phyloP scores from a whole-genome alignment of 2,329 filamentous ascomycete genomes.

The Botrytis porri region DNA sequence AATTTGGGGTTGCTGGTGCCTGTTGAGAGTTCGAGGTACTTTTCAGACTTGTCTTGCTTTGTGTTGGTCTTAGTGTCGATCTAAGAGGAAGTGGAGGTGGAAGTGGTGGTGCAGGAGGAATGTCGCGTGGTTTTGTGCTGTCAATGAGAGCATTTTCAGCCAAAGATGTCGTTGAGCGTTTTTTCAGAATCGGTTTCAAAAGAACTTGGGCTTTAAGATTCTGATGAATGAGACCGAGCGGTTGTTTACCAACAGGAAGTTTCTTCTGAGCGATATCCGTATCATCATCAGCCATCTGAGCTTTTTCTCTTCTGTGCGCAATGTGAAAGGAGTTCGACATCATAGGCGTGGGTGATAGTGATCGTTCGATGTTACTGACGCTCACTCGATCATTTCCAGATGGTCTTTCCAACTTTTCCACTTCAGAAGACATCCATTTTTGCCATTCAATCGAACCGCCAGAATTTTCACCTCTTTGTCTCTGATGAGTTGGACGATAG shows the following conservation, averaged over 20 bases:
- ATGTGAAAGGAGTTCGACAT: conserved; percentile 34
- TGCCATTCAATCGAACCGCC: conserved; percentile 55
- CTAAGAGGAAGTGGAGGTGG: conserved; percentile 29
- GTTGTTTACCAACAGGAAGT: conserved; percentile 26
- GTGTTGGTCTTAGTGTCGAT: conserved; percentile 26
- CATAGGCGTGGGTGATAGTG: conserved; percentile 28
- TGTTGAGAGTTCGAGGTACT: conserved; percentile 21
- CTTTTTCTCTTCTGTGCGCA: conserved; percentile 49
- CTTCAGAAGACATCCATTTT: conserved; percentile 51
- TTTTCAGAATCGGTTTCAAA: conserved; percentile 35
- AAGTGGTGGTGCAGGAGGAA: conserved; percentile 18
- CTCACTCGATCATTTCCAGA: conserved; percentile 26
- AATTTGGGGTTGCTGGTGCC: conserved; percentile 21
- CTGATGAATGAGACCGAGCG: conserved; percentile 30
- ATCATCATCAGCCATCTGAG: conserved; percentile 48
- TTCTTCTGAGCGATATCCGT: conserved; percentile 24
- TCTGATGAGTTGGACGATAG: conserved; percentile 34
- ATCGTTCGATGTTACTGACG: conserved; percentile 28
- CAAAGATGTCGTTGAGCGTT: conserved; percentile 29
- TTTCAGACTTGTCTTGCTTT: conserved; percentile 28
- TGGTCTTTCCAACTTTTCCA: conserved; percentile 46
- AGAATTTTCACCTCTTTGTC: conserved; percentile 42
- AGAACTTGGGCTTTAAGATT: conserved; percentile 19
- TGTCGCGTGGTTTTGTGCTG: background rate
- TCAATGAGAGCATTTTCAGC: conserved; percentile 22